Percentiles rank a stretch among this genome's conserved stretches.
Conservation (phyloP, 495 filamentous ascomycete genomes). For the Melanomma pulvis-pyrius region DNA sequence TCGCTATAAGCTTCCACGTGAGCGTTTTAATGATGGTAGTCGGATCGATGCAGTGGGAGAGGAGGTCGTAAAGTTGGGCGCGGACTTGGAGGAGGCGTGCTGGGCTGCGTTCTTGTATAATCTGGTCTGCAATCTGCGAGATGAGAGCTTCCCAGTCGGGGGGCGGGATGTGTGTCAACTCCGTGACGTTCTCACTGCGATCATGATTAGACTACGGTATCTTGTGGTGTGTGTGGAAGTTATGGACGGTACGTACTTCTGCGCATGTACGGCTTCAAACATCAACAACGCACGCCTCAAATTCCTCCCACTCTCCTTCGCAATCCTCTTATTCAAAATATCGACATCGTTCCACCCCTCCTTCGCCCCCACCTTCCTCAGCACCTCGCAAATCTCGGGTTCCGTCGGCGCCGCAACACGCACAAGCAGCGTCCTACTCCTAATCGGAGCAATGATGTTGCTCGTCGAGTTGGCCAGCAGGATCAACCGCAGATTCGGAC, state of each 20-base stretch:
- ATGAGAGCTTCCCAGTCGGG: constrained; percentile 96
- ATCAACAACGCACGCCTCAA: constrained; percentile 86
- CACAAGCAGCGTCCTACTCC: constrained; percentile 84
- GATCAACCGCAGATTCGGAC: constrained; percentile 88
- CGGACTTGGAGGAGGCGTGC: constrained; percentile 82
- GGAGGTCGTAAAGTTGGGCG: constrained; percentile 89
- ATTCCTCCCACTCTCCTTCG: constrained; percentile 89
- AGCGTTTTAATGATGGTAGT: constrained; percentile 90
- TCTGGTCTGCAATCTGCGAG: constrained; percentile 81
- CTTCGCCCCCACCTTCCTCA: constrained; percentile 71
- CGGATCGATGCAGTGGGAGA: constrained; percentile 94
- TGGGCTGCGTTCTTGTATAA: constrained; percentile 87
- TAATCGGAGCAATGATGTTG: constrained; percentile 96
- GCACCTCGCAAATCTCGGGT: constrained; percentile 75
- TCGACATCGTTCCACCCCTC: constrained; percentile 74
- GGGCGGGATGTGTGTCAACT: constrained; percentile 84
- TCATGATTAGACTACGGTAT: constrained; percentile 1
- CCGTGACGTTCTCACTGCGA: constrained; percentile 82
- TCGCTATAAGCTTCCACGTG: constrained; percentile 85
- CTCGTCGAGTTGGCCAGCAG: constrained; percentile 91
- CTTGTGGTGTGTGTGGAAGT: background rate
- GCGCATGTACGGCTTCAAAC: constrained; percentile 94
- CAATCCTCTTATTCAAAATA: constrained; percentile 78
- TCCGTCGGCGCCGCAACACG: constrained; percentile 89
- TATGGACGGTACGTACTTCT: constrained; percentile 68